A percentile compares a stretch with the other conserved stretches of the same genome.
Evolutionary conservation across 2,329 filamentous ascomycete genomes (phyloP).

Genomic region (Juglanconis sp.): DNA sequence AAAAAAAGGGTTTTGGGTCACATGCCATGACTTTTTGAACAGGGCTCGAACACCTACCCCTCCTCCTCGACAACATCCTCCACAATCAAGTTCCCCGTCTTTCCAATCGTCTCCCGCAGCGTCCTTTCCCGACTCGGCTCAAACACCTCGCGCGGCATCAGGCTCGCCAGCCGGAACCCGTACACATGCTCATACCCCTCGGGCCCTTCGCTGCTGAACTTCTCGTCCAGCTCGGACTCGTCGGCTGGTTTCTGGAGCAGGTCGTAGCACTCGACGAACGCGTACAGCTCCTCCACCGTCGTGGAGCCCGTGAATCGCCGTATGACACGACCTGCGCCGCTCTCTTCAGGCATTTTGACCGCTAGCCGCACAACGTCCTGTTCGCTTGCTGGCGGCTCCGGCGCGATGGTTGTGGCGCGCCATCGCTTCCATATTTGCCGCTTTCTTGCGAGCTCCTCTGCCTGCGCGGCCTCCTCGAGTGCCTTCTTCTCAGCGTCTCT

Average conservation of each 20-base stretch:
- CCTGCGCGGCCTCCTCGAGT: slow-evolving; percentile 59
- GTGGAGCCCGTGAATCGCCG: slow-evolving; percentile 69
- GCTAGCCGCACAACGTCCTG: slow-evolving; percentile 72
- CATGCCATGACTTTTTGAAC: no score
- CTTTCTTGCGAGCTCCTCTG: slow-evolving; percentile 43
- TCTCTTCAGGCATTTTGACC: slow-evolving; percentile 58
- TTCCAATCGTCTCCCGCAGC: slow-evolving; percentile 71
- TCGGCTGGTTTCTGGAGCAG: slow-evolving; percentile 44
- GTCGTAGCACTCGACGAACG: slow-evolving; percentile 90
- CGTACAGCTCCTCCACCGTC: slow-evolving; percentile 84
- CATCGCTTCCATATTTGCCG: slow-evolving; percentile 73
- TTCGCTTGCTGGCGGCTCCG: slow-evolving; percentile 62
- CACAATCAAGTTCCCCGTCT: slow-evolving; percentile 85
- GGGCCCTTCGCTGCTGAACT: slow-evolving; percentile 46
- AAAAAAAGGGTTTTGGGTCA: background rate
- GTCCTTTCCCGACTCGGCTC: slow-evolving; percentile 63
- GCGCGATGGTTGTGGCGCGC: slow-evolving; percentile 64
- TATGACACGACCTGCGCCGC: slow-evolving; percentile 69
- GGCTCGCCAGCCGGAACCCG: slow-evolving; percentile 78
- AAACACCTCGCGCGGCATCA: slow-evolving; percentile 81
- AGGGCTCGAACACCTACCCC: background rate
- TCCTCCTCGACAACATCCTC: slow-evolving; percentile 49
- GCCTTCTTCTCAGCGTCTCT: slow-evolving; percentile 64
- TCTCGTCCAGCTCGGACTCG: slow-evolving; percentile 29
- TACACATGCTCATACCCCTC: slow-evolving; percentile 76